Conservation (phyloP, 225 moss, liverwort and hornwort species). For the Pleurozium schreberi region DNA sequence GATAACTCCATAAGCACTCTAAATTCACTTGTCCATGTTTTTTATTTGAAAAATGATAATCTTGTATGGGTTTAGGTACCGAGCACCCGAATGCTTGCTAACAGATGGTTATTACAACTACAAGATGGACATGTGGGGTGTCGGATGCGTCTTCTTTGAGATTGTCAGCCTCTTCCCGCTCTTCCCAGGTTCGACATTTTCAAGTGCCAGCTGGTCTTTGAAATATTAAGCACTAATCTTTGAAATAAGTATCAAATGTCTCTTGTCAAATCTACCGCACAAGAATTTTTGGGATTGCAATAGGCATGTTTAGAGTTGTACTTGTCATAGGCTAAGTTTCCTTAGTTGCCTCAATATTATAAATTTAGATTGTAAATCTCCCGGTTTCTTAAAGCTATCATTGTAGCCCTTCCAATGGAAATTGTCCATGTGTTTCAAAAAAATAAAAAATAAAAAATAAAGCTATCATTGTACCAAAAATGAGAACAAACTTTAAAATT, state of each 20-base stretch:
- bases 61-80: slow-evolving; percentile 41
- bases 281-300: too few species aligned
- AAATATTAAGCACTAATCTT: neutral
- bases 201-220: fast-evolving
- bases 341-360: too few species aligned
- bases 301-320: too few species aligned
- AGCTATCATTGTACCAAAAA: neutral
- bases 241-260: too few species aligned
- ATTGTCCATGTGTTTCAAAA: too few species aligned
- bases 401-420: too few species aligned
- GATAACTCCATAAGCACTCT: neutral
- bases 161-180: slow-evolving; percentile 97
- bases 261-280: too few species aligned
- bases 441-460: too few species aligned
- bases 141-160: slow-evolving; percentile 96
- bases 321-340: too few species aligned
- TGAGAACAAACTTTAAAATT: neutral
- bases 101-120: slow-evolving; percentile 98
- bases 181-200: slow-evolving; percentile 69
- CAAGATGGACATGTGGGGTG: slow-evolving; percentile 99
- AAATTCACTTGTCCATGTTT: too few species aligned
- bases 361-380: neutral
- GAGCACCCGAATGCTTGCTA: slow-evolving; percentile 90
- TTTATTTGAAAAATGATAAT: neutral
- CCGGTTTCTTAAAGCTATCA: neutral